Evolutionary conservation across 23 red algal genomes (phyloP), one percentile per base, ranked within the genome.

Genomic region (Porphyridium purpureum): DNA sequence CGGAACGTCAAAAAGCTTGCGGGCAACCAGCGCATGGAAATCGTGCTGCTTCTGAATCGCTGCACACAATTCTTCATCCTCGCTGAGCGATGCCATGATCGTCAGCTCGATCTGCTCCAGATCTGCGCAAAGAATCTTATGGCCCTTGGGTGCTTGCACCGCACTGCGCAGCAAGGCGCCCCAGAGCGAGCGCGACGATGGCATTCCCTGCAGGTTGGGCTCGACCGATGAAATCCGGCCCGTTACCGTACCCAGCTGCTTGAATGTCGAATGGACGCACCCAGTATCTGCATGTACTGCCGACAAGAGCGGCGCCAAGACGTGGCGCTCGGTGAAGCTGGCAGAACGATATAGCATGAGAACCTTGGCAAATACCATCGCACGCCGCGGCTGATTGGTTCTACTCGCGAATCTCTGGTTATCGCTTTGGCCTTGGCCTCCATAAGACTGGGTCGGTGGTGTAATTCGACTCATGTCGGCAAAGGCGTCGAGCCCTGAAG

Each of bases 21-120:
- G 0, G 1, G 82, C 82, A 21, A 61, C 28, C 5, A 26, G 9
- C 3, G 29, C n/a, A 58, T 88, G 71, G 19, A 88, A 50, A 44
- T 88, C 82, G n/a, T 49, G 22, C 4, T 54, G 23, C 2, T 46
- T 4, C 15, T 2, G 9, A 49, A 88, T 62, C 15, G 52, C 72
- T 50, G 31, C 23, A 28, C 25, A 17, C 21, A 77, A 35, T 9
- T 20, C 47, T 15, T 24, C 28, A 34, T 88, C 82, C 6, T 48
- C 52, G 8, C 29, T 23, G 50, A 88, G 28, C 24, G 72, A 28
- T 22, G 72, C 82, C 11, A 88, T 35, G 35, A 88, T 80, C 24
- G 62, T 27, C 31, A 88, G 33, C 55, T 88, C 82, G 19, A 88
- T 78, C 36, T 88, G 82, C 21, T 15, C 34, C 22, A 70, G 80